Conservation (phyloP, 495 filamentous ascomycete genomes). For the Penicillium cataractarum region DNA sequence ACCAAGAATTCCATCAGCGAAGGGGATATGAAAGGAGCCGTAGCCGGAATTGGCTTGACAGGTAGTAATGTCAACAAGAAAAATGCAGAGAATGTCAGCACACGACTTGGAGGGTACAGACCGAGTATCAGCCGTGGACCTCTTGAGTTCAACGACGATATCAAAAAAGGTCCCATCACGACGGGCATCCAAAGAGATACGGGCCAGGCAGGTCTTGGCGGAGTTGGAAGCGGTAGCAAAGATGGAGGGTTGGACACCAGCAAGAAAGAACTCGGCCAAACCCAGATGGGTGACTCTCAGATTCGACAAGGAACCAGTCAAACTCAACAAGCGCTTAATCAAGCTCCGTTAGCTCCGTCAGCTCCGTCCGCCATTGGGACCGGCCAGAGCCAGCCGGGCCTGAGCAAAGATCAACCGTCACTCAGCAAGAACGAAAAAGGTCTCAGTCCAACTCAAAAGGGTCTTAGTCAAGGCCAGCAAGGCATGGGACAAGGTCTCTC, state of each 20-base stretch:
- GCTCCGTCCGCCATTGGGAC: not conserved
- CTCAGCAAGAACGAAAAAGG: not conserved
- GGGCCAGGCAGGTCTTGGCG: slow-evolving; percentile 5
- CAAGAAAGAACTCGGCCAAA: not conserved
- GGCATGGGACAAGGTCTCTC: not conserved
- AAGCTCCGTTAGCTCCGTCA: no score
- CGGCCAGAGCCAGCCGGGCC: not conserved
- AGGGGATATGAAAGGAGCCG: slow-evolving; percentile 10
- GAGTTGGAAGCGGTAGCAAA: slow-evolving; percentile 7
- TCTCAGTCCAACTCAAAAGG: not conserved
- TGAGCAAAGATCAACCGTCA: not conserved
- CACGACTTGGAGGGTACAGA: slow-evolving; percentile 16
- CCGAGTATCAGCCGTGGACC: slow-evolving; percentile 10
- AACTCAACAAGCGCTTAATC: not conserved
- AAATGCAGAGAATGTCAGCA: slow-evolving; percentile 12
- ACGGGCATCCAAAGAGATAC: slow-evolving; percentile 13
- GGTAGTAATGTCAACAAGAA: slow-evolving; percentile 13
- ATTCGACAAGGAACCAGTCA: not conserved
- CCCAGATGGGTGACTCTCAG: slow-evolving; percentile 1
- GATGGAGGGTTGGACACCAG: not conserved
- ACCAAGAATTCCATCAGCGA: slow-evolving; percentile 10
- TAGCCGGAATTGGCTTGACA: slow-evolving; percentile 8
- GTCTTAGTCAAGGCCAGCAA: not conserved
- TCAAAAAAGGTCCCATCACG: slow-evolving; percentile 29
- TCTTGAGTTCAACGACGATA: slow-evolving; percentile 26